These are phyloP conservation scores for Sporothrix curviconia DNA, from an alignment of 2,329 filamentous ascomycete species.

Conservation along the genomic window DNA sequence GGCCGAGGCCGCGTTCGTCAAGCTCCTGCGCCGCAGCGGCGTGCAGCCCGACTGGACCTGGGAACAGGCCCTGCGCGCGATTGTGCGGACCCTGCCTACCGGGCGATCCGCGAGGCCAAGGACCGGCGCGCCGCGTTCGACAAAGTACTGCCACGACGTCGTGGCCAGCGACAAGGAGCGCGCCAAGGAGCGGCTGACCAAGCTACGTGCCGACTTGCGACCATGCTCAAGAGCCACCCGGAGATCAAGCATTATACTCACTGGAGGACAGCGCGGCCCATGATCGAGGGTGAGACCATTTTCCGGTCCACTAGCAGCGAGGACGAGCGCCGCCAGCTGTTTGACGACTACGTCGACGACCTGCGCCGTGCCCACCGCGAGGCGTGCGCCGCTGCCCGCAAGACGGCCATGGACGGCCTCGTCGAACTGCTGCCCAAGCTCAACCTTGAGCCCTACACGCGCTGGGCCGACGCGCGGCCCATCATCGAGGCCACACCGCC, in stretches of 20 bases:
- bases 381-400: slow-evolving; percentile 63
- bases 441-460: slow-evolving; percentile 84
- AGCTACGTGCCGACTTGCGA: slow-evolving; percentile 85
- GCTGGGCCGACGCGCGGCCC: slow-evolving; percentile 84
- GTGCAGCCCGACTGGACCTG: slow-evolving; percentile 90
- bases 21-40: slow-evolving; percentile 75
- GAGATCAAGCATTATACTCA: slow-evolving; percentile 96
- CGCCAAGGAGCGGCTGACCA: slow-evolving; percentile 85
- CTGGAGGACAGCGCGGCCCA: slow-evolving; percentile 92
- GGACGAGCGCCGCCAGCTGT: slow-evolving; percentile 78
- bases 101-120: slow-evolving; percentile 85
- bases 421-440: slow-evolving; percentile 70
- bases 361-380: slow-evolving; percentile 77
- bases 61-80: slow-evolving; percentile 79
- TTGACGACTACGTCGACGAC: slow-evolving; percentile 84
- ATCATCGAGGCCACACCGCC: slow-evolving; percentile 70
- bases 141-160: slow-evolving; percentile 87
- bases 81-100: slow-evolving; percentile 90
- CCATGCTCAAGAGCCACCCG: slow-evolving; percentile 91
- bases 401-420: slow-evolving; percentile 78
- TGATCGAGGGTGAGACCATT: slow-evolving; percentile 91
- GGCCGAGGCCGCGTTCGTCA: slow-evolving; percentile 87
- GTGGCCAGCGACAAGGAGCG: slow-evolving; percentile 89
- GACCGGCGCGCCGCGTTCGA: slow-evolving; percentile 88
- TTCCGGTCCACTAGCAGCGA: slow-evolving; percentile 89